Evolutionary conservation across 23 red algal species (phyloP).

Genomic region (Gracilaria domingensis): DNA sequence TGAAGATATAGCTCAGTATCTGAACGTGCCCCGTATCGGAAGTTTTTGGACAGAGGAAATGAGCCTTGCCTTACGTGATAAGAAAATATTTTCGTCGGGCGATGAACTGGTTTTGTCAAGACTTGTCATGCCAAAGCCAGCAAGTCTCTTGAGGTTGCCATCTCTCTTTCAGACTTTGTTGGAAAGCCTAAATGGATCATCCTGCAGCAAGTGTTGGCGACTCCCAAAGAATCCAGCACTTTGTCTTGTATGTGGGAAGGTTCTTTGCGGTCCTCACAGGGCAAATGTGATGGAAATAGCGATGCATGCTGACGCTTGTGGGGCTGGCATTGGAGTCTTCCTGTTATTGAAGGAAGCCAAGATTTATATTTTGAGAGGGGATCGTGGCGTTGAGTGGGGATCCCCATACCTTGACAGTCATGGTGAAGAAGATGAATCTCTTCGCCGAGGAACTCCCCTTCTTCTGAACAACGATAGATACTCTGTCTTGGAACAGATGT

Average conservation of each 20-base stretch:
- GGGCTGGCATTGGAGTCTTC: conserved; percentile 79
- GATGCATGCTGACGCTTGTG: conserved; percentile 62
- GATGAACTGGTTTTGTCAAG: background rate
- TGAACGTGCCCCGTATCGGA: background rate
- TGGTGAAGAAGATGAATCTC: conserved; percentile 83
- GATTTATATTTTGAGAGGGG: conserved; percentile 66
- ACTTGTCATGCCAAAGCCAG: conserved; percentile 30
- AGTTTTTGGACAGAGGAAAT: background rate
- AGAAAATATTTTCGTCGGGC: background rate
- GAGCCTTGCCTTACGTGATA: background rate
- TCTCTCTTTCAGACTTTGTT: conserved; percentile 57
- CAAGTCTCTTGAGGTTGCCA: conserved; percentile 55
- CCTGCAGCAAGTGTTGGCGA: conserved; percentile 47
- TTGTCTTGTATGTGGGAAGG: conserved; percentile 77
- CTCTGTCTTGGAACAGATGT: conserved; percentile 63
- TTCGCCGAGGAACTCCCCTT: conserved; percentile 79
- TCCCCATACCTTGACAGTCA: conserved; percentile 84
- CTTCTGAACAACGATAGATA: conserved; percentile 54
- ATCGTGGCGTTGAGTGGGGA: conserved; percentile 67
- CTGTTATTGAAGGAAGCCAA: conserved; percentile 63
- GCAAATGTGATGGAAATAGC: conserved; percentile 4
- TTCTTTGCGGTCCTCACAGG: conserved; percentile 63
- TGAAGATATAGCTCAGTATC: conserved; percentile 16
- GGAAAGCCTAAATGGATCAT: conserved; percentile 38
- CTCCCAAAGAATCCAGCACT: conserved; percentile 53